Base-by-base conservation (phyloP, 2,329 filamentous ascomycete genomes). In the Diaporthe humulicola region DNA sequence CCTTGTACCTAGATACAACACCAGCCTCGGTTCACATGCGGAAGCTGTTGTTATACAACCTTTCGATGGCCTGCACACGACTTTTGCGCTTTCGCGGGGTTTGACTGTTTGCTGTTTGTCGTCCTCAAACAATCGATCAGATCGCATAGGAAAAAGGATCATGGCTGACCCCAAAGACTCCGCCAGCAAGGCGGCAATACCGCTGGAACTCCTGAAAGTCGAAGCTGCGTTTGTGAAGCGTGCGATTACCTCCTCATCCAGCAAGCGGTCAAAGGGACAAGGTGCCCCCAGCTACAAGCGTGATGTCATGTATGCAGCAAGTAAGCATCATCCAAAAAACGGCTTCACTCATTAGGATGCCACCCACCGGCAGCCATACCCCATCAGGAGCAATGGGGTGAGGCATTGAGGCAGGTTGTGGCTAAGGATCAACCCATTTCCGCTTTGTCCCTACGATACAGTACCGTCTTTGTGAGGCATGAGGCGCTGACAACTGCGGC, bases 161-260 rank as follows among this genome's bases (percentile, higher is more conserved):
- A 60, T 42, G 33, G 56, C 57, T n/a, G 54, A 61, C 8, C 54
- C 70, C 3, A 60, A 28, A 8, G 56, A 60, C 30, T 57, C 56
- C n/a, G 42, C 54, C 33, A 72, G 70, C 57, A 64, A 40, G 45
- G 70, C 56, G 15, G 57, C 70, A 8, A 72, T 72, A 28, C 70
- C 70, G 12, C 33, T 72, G 2, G 57, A 64, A 50, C 38, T 73
- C 5, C 58, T 73, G 25, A 73, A 67, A 67, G 48, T 73, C 40
- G 71, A 67, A 36, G n/a, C 64, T n/a, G 58, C 71, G 14, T 66
- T 66, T 40, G 17, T 73, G 19, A 73, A 73, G 58, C 58, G 71
- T n/a, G 42, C 48, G 22, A 2, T 73, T 22, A 73, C 71, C 19
- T 73, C 58, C 7, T 64, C 58, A n/a, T 52, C 61, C 36, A 30